These are phyloP conservation scores for Raffaelea ambrosiae DNA, from an alignment of 2,329 filamentous ascomycete species.

Conservation along the genomic window DNA sequence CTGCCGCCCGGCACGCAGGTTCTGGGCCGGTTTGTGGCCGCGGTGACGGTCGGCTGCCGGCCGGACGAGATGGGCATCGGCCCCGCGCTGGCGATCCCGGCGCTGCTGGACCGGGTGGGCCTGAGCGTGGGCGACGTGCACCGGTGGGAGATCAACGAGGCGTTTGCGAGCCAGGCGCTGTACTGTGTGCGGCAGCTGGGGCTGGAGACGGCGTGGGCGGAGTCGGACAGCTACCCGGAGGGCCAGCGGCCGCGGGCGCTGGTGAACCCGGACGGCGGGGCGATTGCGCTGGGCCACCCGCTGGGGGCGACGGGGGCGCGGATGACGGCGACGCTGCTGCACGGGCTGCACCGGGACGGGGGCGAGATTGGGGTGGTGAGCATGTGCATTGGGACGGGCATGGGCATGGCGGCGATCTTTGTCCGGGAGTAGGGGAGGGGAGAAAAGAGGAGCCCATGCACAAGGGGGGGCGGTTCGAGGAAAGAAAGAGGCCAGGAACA, in stretches of 20 bases:
- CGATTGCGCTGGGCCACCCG: constrained; percentile 89
- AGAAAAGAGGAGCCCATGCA: too few species aligned
- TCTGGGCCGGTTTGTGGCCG: constrained; percentile 75
- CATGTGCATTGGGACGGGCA: constrained; percentile 83
- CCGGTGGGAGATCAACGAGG: constrained; percentile 92
- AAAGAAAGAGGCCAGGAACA: too few species aligned
- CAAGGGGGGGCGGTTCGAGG: too few species aligned
- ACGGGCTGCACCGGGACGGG: constrained; percentile 59
- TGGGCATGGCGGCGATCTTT: constrained; percentile 49
- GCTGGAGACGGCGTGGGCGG: constrained; percentile 51
- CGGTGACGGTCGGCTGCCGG: constrained; percentile 65
- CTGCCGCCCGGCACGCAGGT: constrained; percentile 57
- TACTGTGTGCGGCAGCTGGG: constrained; percentile 66
- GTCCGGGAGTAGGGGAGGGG: constrained; percentile 18
- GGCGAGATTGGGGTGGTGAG: constrained; percentile 76
- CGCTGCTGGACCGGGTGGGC: constrained; percentile 62
- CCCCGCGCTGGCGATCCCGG: constrained; percentile 77
- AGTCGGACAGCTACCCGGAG: constrained; percentile 15
- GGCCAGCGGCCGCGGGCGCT: constrained; percentile 31
- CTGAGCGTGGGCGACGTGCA: constrained; percentile 62
- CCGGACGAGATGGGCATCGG: constrained; percentile 95
- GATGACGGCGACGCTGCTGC: constrained; percentile 63
- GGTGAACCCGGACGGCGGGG: constrained; percentile 88
- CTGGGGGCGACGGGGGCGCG: constrained; percentile 81
- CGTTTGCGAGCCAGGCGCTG: constrained; percentile 57